Base-by-base conservation (phyloP, 176 grass and related monocot genomes). In the Ampelocalamus luodianensis region DNA sequence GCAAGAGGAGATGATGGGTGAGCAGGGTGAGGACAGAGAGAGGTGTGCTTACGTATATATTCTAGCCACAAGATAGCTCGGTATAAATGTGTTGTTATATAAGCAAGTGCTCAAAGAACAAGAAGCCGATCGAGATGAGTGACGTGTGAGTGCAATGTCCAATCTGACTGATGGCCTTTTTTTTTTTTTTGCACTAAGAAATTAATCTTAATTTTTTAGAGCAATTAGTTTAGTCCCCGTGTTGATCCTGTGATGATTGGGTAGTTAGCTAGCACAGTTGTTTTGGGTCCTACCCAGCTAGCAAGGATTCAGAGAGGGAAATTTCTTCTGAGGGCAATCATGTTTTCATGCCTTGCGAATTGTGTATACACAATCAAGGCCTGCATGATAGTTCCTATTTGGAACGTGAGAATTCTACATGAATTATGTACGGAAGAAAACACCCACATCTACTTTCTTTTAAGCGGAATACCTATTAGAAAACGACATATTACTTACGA, bases 171-270 rank as follows among this genome's bases (percentile, higher is more conserved):
- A 8, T 63, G 24, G 4, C n/a, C 22, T 29, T 54, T 38, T 1
- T 38, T 77, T 8, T 29, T 18, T 38, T 77, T 8, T 29, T 18
- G 39, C 56, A 45, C 23, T 20, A 17, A 45, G 34, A 77, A 60
- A 24, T 39, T 77, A 23, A 44, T 46, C 15, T 20, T 18, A 10
- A 27, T 17, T 46, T 26, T n/a, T 40, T 64, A 17, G 58, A 63
- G 15, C 42, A 62, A 63, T 44, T 48, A 34, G 58, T 64, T 62
- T 15, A 60, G 65, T 51, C 6, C 11, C n/a, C 58, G 27, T 74
- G 26, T 44, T 60, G 61, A 82, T 76, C 18, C 40, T 51, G 29
- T 76, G 50, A 88, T 88, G 66, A 86, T 79, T 77, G 29, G 79
- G 63, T 63, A 13, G 62, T 76, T 88, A 77, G 79, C 26, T 22